Percentiles rank a stretch among this genome's conserved stretches.
These are phyloP conservation scores for Raffaelea ambrosiae DNA, from an alignment of 2,329 filamentous ascomycete genomes.

Conservation along the genomic window DNA sequence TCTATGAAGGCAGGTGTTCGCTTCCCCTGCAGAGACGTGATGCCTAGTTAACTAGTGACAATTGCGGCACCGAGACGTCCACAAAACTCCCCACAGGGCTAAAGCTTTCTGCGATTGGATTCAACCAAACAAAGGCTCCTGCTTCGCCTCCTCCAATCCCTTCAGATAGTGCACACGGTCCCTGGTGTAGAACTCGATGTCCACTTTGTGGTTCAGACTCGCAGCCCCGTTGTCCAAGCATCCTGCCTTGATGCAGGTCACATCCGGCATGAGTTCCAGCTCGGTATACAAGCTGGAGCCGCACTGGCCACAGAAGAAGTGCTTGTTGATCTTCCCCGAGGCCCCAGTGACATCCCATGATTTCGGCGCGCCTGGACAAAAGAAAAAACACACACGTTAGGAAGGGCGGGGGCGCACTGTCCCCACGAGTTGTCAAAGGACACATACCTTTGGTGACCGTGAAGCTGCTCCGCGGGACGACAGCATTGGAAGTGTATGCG, in stretches of 20 bases:
- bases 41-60: too few species aligned
- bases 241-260: not conserved
- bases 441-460: not conserved
- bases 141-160: not conserved
- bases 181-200: not conserved
- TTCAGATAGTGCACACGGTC: not conserved
- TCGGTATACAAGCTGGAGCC: not conserved
- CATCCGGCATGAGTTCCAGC: not conserved
- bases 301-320: not conserved
- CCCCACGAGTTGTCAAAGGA: too few species aligned
- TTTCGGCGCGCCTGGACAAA: not conserved
- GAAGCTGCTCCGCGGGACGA: not conserved
- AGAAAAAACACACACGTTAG: not conserved
- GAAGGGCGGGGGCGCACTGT: too few species aligned
- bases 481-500: not conserved
- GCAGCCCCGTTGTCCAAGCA: not conserved
- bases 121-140: not conserved
- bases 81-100: too few species aligned
- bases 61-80: too few species aligned
- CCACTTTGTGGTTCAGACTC: not conserved
- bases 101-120: too few species aligned
- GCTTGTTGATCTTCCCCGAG: not conserved
- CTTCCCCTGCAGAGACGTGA: too few species aligned
- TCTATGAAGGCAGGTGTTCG: too few species aligned
- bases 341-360: not conserved